Evolutionary conservation across 441 rosid genomes (phyloP).

Genomic region (Croton setiger): DNA sequence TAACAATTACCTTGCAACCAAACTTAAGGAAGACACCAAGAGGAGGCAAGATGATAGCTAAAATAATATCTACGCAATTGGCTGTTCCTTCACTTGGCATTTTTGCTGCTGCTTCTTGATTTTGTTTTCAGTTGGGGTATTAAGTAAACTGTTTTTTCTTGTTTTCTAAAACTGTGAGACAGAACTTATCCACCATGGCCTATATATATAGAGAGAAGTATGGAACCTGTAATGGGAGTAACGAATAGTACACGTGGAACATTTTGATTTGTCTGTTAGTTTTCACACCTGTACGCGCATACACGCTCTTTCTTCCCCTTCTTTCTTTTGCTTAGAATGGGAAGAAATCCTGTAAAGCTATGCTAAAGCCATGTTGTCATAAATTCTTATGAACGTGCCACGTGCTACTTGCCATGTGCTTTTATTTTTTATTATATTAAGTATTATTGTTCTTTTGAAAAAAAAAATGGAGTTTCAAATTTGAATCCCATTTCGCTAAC

Average conservation of each 20-base stretch:
- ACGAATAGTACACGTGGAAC: background rate
- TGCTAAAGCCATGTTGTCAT: background rate
- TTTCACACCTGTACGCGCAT: background rate
- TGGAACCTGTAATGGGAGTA: too few species aligned
- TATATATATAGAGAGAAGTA: background rate
- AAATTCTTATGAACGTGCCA: background rate
- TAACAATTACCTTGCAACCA: slow-evolving; percentile 52
- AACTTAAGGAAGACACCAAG: slow-evolving; percentile 89
- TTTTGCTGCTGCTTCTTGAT: background rate
- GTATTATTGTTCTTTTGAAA: too few species aligned
- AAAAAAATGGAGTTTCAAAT: too few species aligned
- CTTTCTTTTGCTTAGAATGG: background rate
- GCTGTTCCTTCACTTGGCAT: slow-evolving; percentile 35
- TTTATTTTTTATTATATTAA: too few species aligned
- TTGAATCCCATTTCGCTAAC: background rate
- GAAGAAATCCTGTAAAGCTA: background rate
- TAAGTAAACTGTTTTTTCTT: background rate
- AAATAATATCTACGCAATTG: slow-evolving; percentile 59
- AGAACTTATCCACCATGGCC: background rate
- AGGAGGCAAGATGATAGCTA: slow-evolving; percentile 90
- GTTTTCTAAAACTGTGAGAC: background rate
- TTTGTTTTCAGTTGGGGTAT: too few species aligned
- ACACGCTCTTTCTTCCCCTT: background rate
- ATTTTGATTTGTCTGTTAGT: background rate
- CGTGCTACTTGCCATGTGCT: slow-evolving; percentile 7